phyloP scores from a whole-genome alignment of 2,329 filamentous ascomycete species.

The Microcyclospora tardicrescens region DNA sequence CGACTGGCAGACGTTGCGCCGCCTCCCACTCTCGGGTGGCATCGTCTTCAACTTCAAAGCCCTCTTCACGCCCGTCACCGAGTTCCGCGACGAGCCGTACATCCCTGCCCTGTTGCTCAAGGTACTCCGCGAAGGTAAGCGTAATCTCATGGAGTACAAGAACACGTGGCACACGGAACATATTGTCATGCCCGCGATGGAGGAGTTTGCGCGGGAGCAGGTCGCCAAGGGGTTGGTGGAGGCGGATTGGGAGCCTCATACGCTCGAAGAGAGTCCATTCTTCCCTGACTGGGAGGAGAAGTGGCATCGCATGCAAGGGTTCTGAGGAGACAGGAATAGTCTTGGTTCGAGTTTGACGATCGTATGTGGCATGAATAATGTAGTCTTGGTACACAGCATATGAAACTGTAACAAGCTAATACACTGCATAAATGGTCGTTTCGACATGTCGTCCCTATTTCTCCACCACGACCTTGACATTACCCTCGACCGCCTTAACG shows the following conservation, averaged over 20 bases:
- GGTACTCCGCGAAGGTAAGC: slow-evolving; percentile 58
- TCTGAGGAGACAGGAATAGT: slow-evolving; percentile 12
- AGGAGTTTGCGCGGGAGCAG: slow-evolving; percentile 54
- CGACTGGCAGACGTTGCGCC: slow-evolving; percentile 77
- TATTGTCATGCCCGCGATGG: slow-evolving; percentile 52
- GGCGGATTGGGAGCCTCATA: slow-evolving; percentile 51
- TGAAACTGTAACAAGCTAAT: too few species aligned
- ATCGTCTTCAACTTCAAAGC: slow-evolving; percentile 85
- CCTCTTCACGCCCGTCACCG: slow-evolving; percentile 60
- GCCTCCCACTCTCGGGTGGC: slow-evolving; percentile 60
- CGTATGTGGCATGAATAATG: too few species aligned
- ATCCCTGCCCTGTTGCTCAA: slow-evolving; percentile 57
- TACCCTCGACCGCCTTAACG: slow-evolving; percentile 16
- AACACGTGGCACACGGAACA: slow-evolving; percentile 69
- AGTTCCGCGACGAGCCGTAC: slow-evolving; percentile 59
- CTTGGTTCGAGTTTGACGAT: too few species aligned
- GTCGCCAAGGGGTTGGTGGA: slow-evolving; percentile 46
- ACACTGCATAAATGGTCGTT: not conserved
- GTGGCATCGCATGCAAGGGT: slow-evolving; percentile 54
- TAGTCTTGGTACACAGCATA: too few species aligned
- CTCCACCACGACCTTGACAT: slow-evolving; percentile 8
- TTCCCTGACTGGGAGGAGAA: slow-evolving; percentile 66
- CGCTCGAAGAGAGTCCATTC: slow-evolving; percentile 62
- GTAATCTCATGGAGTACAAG: slow-evolving; percentile 64
- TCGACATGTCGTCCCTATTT: slow-evolving; percentile 1